These are phyloP conservation scores for Diutina pseudorugosa DNA, from an alignment of 1,139 yeast species.

Conservation along the genomic window DNA sequence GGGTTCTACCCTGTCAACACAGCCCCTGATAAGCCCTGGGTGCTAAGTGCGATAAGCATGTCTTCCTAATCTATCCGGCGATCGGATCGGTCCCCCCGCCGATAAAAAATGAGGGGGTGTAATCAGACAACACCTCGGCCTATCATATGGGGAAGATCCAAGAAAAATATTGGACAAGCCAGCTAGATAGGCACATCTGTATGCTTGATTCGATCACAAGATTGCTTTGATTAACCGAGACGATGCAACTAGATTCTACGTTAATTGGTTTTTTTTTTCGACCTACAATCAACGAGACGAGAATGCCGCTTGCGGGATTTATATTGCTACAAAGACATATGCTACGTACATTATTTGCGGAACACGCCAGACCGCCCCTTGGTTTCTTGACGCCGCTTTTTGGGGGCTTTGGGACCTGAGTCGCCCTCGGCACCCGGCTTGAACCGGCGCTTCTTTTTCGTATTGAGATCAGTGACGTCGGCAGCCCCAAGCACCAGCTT, in stretches of 20 bases:
- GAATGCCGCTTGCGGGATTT: constrained; percentile 12
- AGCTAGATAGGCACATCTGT: background rate
- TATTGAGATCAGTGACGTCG: background rate
- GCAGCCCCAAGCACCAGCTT: background rate
- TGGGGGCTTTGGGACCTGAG: background rate
- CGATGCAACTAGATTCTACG: too few species aligned
- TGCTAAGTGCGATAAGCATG: background rate
- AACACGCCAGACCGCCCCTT: background rate
- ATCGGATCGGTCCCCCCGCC: background rate
- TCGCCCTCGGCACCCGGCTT: background rate
- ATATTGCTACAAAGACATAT: background rate
- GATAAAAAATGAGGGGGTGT: background rate
- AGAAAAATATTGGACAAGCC: background rate
- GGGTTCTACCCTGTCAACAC: too few species aligned
- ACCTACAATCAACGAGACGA: constrained; percentile 54
- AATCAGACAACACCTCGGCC: background rate
- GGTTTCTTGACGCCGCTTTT: background rate
- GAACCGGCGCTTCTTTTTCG: background rate
- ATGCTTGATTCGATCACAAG: background rate
- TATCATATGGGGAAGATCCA: background rate
- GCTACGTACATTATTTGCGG: background rate
- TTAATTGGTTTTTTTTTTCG: too few species aligned
- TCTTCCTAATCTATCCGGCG: background rate
- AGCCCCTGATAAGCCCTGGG: too few species aligned
- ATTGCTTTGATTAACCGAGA: background rate